Evolutionary conservation across 169 alveolate genomes (phyloP).

Genomic region (Perkinsus chesapeaki): DNA sequence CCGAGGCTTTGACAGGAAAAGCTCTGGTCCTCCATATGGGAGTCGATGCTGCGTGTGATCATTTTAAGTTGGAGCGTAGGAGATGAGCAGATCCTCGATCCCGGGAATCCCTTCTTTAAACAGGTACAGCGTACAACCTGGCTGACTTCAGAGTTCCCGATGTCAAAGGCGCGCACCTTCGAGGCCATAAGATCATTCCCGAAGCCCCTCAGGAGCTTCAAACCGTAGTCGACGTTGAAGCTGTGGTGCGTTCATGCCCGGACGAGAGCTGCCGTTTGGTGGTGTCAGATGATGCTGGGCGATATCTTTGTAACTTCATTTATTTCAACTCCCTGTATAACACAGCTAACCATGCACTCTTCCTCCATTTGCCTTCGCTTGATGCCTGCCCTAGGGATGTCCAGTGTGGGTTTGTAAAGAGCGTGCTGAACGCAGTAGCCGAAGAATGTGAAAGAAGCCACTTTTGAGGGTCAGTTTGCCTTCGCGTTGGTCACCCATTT

Average conservation of each 20-base stretch:
- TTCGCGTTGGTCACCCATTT: not conserved
- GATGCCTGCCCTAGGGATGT: not conserved
- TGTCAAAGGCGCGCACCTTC: not conserved
- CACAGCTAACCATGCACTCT: not conserved
- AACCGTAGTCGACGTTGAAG: not conserved
- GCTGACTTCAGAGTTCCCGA: not conserved
- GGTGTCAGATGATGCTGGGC: not conserved
- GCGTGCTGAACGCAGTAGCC: not conserved
- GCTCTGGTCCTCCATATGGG: not conserved
- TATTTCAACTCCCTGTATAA: not conserved
- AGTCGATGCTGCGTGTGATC: not conserved
- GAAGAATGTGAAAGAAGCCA: not conserved
- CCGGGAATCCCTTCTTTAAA: not conserved
- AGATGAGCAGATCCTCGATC: not conserved
- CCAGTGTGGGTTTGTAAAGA: not conserved
- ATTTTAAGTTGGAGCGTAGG: not conserved
- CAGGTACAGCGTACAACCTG: not conserved
- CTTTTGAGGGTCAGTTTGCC: not conserved
- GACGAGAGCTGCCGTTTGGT: not conserved
- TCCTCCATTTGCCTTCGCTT: not conserved
- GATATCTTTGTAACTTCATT: not conserved
- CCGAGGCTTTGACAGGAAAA: not conserved
- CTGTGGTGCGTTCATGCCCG: not conserved
- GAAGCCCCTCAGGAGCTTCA: not conserved
- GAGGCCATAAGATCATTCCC: not conserved